Conservation (phyloP, 306 rosid genomes). For the Fagus sylvatica region DNA sequence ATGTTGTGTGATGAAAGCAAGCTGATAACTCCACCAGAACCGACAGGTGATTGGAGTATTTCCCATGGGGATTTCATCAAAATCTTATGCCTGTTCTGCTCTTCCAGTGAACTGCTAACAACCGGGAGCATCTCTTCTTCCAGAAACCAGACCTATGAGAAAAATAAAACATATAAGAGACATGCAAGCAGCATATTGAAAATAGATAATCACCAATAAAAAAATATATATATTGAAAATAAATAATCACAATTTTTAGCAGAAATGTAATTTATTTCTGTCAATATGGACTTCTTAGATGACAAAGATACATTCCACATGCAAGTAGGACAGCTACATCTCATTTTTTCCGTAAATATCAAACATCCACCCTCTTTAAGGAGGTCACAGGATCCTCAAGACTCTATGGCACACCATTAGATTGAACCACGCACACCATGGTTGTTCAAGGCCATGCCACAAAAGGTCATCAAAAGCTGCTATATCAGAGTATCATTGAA, state of each 20-base stretch:
- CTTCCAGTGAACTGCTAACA: slow-evolving; percentile 57
- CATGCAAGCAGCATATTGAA: slow-evolving; percentile 3
- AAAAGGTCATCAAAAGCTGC: neutral
- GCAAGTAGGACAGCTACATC: neutral
- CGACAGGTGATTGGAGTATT: slow-evolving; percentile 79
- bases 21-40: slow-evolving; percentile 80
- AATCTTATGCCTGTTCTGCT: slow-evolving; percentile 56
- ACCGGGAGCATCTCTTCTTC: slow-evolving; percentile 94
- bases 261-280: neutral
- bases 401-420: neutral
- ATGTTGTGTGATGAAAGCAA: slow-evolving; percentile 62
- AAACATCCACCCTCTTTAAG: neutral
- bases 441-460: neutral
- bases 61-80: slow-evolving; percentile 96
- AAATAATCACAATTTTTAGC: neutral
- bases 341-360: neutral
- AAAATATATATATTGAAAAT: no score
- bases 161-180: slow-evolving; percentile 9
- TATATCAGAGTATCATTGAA: neutral
- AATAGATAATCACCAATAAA: neutral
- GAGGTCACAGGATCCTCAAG: neutral
- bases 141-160: slow-evolving; percentile 70
- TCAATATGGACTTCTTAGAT: neutral
- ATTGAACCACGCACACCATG: neutral
- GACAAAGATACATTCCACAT: neutral